Evolutionary conservation across 192 early-diverging fungal species (phyloP).

Genomic region (Backusella australiensis): DNA sequence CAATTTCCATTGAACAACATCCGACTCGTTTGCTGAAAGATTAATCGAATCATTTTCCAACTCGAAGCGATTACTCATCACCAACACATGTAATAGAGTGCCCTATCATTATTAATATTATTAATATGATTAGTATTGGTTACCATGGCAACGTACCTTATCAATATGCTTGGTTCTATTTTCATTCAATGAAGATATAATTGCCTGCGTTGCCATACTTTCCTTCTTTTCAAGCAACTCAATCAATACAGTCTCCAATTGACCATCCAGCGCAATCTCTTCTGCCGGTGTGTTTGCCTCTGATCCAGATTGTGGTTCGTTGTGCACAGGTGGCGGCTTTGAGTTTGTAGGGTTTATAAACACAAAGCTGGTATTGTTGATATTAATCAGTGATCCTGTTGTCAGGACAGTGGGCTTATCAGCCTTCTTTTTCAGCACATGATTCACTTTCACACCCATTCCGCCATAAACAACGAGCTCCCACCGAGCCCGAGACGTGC

Average conservation of each 20-base stretch:
- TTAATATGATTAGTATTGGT: too few relatives aligned
- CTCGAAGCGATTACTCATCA: neutral
- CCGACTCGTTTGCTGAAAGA: neutral
- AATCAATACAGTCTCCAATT: neutral
- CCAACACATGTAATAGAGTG: neutral
- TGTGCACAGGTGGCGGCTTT: neutral
- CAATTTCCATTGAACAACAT: neutral
- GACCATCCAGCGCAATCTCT: neutral
- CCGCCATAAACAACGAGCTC: slow-evolving; percentile 28
- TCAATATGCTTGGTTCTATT: neutral
- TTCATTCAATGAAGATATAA: neutral
- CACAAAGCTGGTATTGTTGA: slow-evolving; percentile 5
- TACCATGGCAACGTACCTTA: neutral
- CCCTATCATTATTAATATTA: neutral
- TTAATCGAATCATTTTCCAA: neutral
- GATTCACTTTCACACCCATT: slow-evolving; percentile 35
- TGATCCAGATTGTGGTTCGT: neutral
- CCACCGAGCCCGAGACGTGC: slow-evolving; percentile 14
- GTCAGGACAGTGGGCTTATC: slow-evolving; percentile 16
- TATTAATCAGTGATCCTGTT: slow-evolving; percentile 17
- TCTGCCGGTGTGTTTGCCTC: neutral
- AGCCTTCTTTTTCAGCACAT: slow-evolving; percentile 6
- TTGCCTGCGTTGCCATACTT: neutral
- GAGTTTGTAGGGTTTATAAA: neutral
- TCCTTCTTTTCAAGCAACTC: neutral